A percentile compares a stretch with the other conserved stretches of the same genome.
These are phyloP conservation scores for Cucurbita ficifolia DNA, from an alignment of 306 rosid species.

Conservation along the genomic window DNA sequence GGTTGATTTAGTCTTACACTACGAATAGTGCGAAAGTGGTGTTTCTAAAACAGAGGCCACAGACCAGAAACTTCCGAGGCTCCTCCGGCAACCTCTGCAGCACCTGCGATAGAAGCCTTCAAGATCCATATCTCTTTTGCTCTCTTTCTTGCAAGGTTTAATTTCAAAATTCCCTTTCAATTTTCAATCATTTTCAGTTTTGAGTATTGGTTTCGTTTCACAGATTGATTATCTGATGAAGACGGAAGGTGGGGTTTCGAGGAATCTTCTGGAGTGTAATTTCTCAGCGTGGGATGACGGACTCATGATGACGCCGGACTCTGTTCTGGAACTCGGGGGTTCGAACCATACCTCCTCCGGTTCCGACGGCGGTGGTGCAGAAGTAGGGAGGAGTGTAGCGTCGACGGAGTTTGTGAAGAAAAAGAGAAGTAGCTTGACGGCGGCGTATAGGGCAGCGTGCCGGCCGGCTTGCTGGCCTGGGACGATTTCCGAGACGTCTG, in stretches of 20 bases:
- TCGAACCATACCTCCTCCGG: slow-evolving; percentile 55
- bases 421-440: slow-evolving; percentile 31
- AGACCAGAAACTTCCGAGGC: slow-evolving; percentile 50
- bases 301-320: slow-evolving; percentile 43
- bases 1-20: slow-evolving; percentile 46
- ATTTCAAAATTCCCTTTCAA: background rate
- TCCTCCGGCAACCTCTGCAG: slow-evolving; percentile 65
- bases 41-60: slow-evolving; percentile 68
- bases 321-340: slow-evolving; percentile 58
- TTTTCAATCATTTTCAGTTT: no score
- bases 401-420: slow-evolving; percentile 62
- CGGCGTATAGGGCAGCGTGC: slow-evolving; percentile 17
- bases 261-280: slow-evolving; percentile 52
- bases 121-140: slow-evolving; percentile 70
- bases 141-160: slow-evolving; percentile 85
- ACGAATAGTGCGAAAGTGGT: slow-evolving; percentile 89
- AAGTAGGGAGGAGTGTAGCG: slow-evolving; percentile 22
- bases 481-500: slow-evolving; percentile 33
- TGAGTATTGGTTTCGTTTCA: background rate
- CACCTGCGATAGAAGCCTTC: slow-evolving; percentile 80
- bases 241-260: slow-evolving; percentile 34
- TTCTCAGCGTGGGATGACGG: slow-evolving; percentile 47
- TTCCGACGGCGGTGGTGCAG: slow-evolving; percentile 45
- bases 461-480: slow-evolving; percentile 27
- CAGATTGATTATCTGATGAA: slow-evolving; percentile 44